phyloP scores from a whole-genome alignment of 805 yeast species.

The Saturnispora saitoi region DNA sequence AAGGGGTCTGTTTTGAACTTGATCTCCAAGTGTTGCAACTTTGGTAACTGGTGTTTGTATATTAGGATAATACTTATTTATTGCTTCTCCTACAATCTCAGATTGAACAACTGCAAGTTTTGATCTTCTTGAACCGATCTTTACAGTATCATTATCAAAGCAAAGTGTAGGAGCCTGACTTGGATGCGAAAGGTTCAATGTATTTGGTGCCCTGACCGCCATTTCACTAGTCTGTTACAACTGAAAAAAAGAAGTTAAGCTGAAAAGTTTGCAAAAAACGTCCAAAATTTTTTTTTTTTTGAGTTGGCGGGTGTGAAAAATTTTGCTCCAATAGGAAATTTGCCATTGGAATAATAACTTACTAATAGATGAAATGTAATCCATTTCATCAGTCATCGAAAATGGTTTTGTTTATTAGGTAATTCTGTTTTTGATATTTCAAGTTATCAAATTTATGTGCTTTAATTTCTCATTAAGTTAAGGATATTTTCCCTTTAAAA shows the following conservation, averaged over 20 bases:
- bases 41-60: constrained; percentile 70
- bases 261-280: not conserved
- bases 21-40: constrained; percentile 83
- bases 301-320: not conserved
- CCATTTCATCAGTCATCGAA: not conserved
- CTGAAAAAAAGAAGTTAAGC: not conserved
- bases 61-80: constrained; percentile 51
- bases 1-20: constrained; percentile 73
- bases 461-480: too few relatives aligned
- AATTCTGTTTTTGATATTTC: too few relatives aligned
- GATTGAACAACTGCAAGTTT: constrained; percentile 82
- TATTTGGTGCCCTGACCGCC: constrained; percentile 9
- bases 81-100: constrained; percentile 55
- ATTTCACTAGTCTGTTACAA: not conserved
- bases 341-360: not conserved
- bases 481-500: too few relatives aligned
- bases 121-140: constrained; percentile 86
- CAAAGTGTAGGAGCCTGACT: constrained; percentile 6
- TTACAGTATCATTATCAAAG: constrained; percentile 15
- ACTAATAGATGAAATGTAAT: not conserved
- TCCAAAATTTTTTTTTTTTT: not conserved
- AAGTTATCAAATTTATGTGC: too few relatives aligned
- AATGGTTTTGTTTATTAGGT: too few relatives aligned
- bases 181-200: constrained; percentile 8
- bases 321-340: constrained; percentile 1